Percentiles rank a stretch among this genome's conserved stretches.
Conservation (phyloP, 2,329 filamentous ascomycete species). For the Curvularia sp. region DNA sequence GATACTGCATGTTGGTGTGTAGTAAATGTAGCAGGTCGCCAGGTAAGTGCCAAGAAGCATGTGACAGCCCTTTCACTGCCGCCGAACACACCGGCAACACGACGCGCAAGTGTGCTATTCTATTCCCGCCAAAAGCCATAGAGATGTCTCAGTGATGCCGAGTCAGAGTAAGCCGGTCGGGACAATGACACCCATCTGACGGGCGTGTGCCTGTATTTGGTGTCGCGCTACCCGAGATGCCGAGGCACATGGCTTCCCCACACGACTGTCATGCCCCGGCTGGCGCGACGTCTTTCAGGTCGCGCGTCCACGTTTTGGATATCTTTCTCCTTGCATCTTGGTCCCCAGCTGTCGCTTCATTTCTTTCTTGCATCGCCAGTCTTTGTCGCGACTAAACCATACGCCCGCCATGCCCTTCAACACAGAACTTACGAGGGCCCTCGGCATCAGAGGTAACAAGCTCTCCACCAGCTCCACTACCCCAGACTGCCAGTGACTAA, state of each 20-base stretch:
- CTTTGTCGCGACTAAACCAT: constrained; percentile 2
- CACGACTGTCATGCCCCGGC: constrained; percentile 26
- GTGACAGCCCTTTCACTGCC: constrained; percentile 1
- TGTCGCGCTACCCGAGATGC: constrained; percentile 28
- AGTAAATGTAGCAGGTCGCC: neutral
- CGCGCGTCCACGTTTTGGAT: constrained; percentile 18
- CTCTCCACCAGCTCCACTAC: neutral
- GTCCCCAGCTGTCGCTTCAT: constrained; percentile 1
- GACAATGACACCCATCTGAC: constrained; percentile 16
- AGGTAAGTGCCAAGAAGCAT: constrained; percentile 13
- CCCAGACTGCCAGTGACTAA: constrained; percentile 49
- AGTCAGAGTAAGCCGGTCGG: constrained; percentile 20
- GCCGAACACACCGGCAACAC: neutral
- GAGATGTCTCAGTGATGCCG: constrained; percentile 13
- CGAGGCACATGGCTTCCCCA: constrained; percentile 41
- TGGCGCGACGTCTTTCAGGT: constrained; percentile 20
- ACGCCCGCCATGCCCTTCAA: constrained; percentile 65
- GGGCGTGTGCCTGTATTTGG: constrained; percentile 19
- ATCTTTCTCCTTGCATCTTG: constrained; percentile 6
- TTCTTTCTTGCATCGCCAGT: neutral
- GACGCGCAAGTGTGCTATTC: neutral
- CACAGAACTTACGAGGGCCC: constrained; percentile 66
- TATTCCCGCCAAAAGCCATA: neutral
- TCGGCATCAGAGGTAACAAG: constrained; percentile 61
- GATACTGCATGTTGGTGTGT: neutral